phyloP scores from a whole-genome alignment of 345 rosid species.

The Populus euphratica region DNA sequence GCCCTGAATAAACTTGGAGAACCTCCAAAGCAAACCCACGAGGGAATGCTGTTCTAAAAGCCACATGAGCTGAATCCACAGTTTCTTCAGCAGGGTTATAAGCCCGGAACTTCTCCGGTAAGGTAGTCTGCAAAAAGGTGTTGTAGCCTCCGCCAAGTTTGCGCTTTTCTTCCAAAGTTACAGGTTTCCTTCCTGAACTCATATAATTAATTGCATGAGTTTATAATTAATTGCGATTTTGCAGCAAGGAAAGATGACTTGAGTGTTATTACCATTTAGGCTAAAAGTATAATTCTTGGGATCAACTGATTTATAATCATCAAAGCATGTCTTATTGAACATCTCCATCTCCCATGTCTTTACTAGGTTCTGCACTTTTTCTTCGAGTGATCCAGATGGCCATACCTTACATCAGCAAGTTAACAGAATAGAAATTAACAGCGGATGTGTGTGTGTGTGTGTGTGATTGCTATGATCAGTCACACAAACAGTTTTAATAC shows the following conservation, averaged over 20 bases:
- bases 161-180: slow-evolving; percentile 36
- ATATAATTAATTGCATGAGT: background rate
- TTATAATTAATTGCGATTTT: background rate
- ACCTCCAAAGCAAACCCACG: slow-evolving; percentile 62
- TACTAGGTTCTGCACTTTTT: slow-evolving; percentile 58
- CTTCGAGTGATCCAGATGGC: slow-evolving; percentile 59
- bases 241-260: background rate
- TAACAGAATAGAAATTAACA: background rate
- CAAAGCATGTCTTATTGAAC: slow-evolving; percentile 37
- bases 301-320: slow-evolving; percentile 41
- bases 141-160: slow-evolving; percentile 63
- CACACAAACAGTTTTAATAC: slow-evolving; percentile 9
- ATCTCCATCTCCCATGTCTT: slow-evolving; percentile 74
- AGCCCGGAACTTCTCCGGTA: slow-evolving; percentile 40
- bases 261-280: slow-evolving; percentile 41
- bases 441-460: too few species aligned
- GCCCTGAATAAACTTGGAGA: slow-evolving; percentile 53
- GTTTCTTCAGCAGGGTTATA: slow-evolving; percentile 37
- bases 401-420: slow-evolving; percentile 33
- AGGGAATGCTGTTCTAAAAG: slow-evolving; percentile 52
- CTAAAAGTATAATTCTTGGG: slow-evolving; percentile 32
- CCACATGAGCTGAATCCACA: slow-evolving; percentile 25
- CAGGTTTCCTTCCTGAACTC: slow-evolving; percentile 41
- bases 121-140: slow-evolving; percentile 44
- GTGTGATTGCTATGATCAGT: too few species aligned